These are phyloP conservation scores for Verticillium dahliae DNA, from an alignment of 2,329 filamentous ascomycete genomes.

Conservation along the genomic window DNA sequence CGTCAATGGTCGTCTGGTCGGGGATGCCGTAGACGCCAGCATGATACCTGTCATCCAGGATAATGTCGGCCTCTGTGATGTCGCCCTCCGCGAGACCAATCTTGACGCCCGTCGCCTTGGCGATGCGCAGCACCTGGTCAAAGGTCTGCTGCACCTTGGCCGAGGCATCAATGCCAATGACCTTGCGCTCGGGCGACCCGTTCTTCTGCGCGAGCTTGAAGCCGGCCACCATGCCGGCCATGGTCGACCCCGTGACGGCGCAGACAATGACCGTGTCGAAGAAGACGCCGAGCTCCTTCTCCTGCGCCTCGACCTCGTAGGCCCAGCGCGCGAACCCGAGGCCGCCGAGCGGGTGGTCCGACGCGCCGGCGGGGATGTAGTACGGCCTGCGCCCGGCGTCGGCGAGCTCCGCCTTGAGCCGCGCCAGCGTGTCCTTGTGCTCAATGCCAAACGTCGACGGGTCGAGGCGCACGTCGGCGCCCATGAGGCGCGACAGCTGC, in stretches of 20 bases:
- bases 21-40: conserved; percentile 63
- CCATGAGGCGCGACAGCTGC: conserved; percentile 62
- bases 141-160: conserved; percentile 52
- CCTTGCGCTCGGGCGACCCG: conserved; percentile 28
- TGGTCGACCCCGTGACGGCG: conserved; percentile 63
- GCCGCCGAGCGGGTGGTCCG: conserved; percentile 63
- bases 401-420: conserved; percentile 46
- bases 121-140: conserved; percentile 61
- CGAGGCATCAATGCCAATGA: conserved; percentile 30
- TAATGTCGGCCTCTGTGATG: conserved; percentile 55
- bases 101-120: conserved; percentile 53
- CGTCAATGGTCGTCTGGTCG: conserved; percentile 57
- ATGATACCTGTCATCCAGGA: conserved; percentile 59
- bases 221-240: conserved; percentile 66
- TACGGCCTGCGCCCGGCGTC: conserved; percentile 54
- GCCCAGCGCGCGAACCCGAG: conserved; percentile 67
- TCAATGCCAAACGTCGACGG: conserved; percentile 59
- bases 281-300: conserved; percentile 52
- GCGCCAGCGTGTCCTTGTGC: conserved; percentile 55
- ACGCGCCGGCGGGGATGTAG: conserved; percentile 66
- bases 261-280: conserved; percentile 65
- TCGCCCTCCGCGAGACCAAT: conserved; percentile 55
- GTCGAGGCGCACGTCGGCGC: conserved; percentile 56
- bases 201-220: conserved; percentile 55
- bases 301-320: conserved; percentile 60